A percentile compares a stretch with the other conserved stretches of the same genome.
phyloP scores from a whole-genome alignment of 768 basidiomycete species.

The Suillus lakei region DNA sequence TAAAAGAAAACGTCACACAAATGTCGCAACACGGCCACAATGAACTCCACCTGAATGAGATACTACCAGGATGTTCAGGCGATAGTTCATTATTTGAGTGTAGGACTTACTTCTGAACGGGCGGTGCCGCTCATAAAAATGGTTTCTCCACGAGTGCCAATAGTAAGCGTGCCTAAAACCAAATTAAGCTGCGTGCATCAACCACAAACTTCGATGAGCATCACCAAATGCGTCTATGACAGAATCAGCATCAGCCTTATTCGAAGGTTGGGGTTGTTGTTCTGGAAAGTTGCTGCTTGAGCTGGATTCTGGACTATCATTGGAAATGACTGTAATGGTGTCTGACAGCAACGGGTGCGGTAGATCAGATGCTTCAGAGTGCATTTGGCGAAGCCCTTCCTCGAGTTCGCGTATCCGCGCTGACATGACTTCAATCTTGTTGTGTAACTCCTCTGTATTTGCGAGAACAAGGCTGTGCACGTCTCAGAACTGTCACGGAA shows the following conservation, averaged over 20 bases:
- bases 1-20: conserved; percentile 12
- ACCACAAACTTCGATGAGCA: not conserved
- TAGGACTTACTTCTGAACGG: conserved; percentile 60
- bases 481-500: not conserved
- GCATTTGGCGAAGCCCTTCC: conserved; percentile 54
- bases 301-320: conserved; percentile 23
- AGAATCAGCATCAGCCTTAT: conserved; percentile 45
- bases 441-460: conserved; percentile 73
- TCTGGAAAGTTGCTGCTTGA: conserved; percentile 15
- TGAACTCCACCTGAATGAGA: conserved; percentile 53
- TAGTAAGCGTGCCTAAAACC: conserved; percentile 55
- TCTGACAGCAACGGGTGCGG: conserved; percentile 53
- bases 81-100: not conserved
- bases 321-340: conserved; percentile 30
- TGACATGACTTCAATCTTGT: conserved; percentile 58
- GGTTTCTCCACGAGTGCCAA: conserved; percentile 58
- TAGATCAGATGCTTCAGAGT: conserved; percentile 50
- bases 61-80: conserved; percentile 42
- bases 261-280: not conserved
- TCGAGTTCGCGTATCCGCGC: conserved; percentile 67
- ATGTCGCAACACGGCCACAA: not conserved
- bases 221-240: conserved; percentile 56
- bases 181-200: not conserved
- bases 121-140: conserved; percentile 69
- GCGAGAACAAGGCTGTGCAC: conserved; percentile 58